Evolutionary conservation across 2,329 filamentous ascomycete genomes (phyloP).

Genomic region (Ophiocordyceps camponoti-rufipedis): DNA sequence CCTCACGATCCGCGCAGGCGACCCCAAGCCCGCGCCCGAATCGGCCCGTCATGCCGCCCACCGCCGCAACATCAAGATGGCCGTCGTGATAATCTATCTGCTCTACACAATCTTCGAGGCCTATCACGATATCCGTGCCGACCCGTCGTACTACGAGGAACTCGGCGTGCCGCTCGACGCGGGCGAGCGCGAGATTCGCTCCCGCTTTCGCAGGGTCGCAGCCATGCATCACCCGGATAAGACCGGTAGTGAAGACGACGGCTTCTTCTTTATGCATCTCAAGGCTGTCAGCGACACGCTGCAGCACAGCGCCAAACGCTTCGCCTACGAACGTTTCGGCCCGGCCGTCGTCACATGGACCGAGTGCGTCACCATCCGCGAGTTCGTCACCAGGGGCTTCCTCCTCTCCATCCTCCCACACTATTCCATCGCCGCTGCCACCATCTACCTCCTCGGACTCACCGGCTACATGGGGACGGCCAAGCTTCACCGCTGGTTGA

Average conservation of each 20-base stretch:
- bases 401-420: slow-evolving; percentile 40
- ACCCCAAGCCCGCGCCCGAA: slow-evolving; percentile 56
- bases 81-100: slow-evolving; percentile 70
- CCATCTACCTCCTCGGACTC: slow-evolving; percentile 42
- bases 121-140: slow-evolving; percentile 56
- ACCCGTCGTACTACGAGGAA: slow-evolving; percentile 61
- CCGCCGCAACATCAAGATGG: slow-evolving; percentile 65
- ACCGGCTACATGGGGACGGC: slow-evolving; percentile 52
- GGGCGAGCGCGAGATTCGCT: slow-evolving; percentile 62
- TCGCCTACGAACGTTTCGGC: slow-evolving; percentile 82
- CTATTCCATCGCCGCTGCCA: slow-evolving; percentile 37
- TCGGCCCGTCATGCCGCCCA: slow-evolving; percentile 52
- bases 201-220: slow-evolving; percentile 62
- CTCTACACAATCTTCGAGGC: slow-evolving; percentile 86
- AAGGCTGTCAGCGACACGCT: slow-evolving; percentile 73
- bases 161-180: slow-evolving; percentile 53
- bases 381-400: slow-evolving; percentile 51
- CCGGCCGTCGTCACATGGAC: slow-evolving; percentile 50
- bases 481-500: slow-evolving; percentile 46
- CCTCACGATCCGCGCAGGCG: slow-evolving; percentile 75
- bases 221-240: slow-evolving; percentile 76
- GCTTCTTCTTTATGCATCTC: slow-evolving; percentile 55
- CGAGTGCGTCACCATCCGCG: slow-evolving; percentile 47
- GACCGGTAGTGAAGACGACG: slow-evolving; percentile 19
- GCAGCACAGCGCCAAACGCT: slow-evolving; percentile 55